Evolutionary conservation across 2,329 filamentous ascomycete species (phyloP).

Genomic region (Onygenales sp.): DNA sequence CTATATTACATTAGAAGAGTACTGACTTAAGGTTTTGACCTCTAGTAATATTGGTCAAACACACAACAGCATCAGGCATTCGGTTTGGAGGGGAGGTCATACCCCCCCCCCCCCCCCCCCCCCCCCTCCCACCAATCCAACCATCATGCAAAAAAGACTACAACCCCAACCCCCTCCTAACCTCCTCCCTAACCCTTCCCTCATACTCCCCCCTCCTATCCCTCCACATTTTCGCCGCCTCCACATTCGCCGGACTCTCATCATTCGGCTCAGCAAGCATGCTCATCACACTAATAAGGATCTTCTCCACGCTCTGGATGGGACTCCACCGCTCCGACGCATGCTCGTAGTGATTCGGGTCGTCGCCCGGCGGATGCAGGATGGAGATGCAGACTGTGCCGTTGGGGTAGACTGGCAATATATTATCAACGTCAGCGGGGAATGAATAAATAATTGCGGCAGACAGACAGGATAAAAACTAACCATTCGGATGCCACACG

Average conservation of each 20-base stretch:
- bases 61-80: no score
- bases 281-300: conserved; percentile 83
- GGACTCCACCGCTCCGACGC: conserved; percentile 88
- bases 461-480: conserved; percentile 13
- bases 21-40: no score
- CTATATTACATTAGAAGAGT: no score
- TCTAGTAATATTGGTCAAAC: no score
- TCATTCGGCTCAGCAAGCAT: conserved; percentile 90
- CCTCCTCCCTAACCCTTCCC: conserved; percentile 70
- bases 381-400: conserved; percentile 95
- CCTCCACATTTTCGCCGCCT: conserved; percentile 80
- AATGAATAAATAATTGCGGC: no score
- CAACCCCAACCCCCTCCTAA: conserved; percentile 67
- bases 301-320: conserved; percentile 90
- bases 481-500: conserved; percentile 95
- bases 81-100: no score
- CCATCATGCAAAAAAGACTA: conserved; percentile 21
- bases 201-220: conserved; percentile 77
- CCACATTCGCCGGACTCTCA: conserved; percentile 89
- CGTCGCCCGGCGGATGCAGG: conserved; percentile 87
- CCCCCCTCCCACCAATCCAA: background rate
- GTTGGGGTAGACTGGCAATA: conserved; percentile 58
- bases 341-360: conserved; percentile 86
- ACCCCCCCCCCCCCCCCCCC: background rate
- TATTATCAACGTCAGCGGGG: no score